Base-by-base conservation (phyloP, 768 basidiomycete species). In the Hypholoma sublateritium region DNA sequence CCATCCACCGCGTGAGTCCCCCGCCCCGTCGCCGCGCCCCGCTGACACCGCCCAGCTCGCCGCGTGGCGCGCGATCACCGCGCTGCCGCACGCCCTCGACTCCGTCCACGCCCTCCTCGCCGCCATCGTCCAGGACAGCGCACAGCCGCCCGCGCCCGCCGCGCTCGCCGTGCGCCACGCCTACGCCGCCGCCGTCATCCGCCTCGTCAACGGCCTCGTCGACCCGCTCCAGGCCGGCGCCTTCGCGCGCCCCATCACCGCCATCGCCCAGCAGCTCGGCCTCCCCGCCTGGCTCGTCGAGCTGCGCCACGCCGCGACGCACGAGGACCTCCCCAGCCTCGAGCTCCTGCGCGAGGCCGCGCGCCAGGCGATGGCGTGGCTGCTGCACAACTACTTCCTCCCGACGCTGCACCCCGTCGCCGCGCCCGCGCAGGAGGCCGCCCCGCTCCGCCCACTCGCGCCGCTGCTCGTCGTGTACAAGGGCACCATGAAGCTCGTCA, bases 121-220 rank as follows among this genome's bases (percentile, higher is more conserved):
- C 17, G 84, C 79, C 2, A 77, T 82, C n/a, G 65, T 80, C 9
- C 80, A 87, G 51, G 91, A 94, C 67, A 65, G 21, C 61, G n/a
- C n/a, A n/a, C n/a, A 67, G 14, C 56, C 59, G 5, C 39, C 62
- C 2, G 64, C 70, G 9, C 53, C 64, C 2, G 74, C 79, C 0
- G 63, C 70, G 36, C 77, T 91, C 35, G 71, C 77, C 49, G 70
- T 91, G 53, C 82, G 95, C 17, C 88, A 95, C 64, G 83, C 82
- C 58, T 94, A 93, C 70, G 85, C 92, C 8, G 77, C 88, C 22
- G 86, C 93, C 1, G 76, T 97, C 57, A 88, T 95, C 57, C 79
- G 96, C 32, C 84, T 98, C 62, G 91, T 98, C 61, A 99, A 98
- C 64, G 92, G 94, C 1, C 80, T 98, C 36, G 96, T 98, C 6